Conservation (phyloP, 1,139 yeast species). For the Taphrina wiesneri region DNA sequence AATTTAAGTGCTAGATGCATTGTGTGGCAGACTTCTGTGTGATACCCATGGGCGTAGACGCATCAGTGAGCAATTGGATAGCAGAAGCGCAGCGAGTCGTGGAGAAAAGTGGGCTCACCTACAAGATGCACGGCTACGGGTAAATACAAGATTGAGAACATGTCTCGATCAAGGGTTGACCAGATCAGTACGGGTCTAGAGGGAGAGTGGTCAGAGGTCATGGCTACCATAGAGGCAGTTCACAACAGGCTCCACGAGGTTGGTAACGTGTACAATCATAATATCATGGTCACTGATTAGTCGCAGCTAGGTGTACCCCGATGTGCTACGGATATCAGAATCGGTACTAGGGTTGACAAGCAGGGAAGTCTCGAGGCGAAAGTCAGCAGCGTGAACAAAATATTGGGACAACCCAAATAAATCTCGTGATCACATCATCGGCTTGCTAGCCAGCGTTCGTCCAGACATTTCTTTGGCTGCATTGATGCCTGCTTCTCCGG, state of each 20-base stretch:
- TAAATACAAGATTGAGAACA: neutral
- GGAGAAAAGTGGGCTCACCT: slow-evolving; percentile 20
- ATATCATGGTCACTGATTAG: neutral
- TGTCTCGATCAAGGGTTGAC: neutral
- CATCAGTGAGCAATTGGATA: slow-evolving; percentile 18
- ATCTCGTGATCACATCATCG: neutral
- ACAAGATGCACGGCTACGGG: slow-evolving; percentile 26
- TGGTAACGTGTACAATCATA: neutral
- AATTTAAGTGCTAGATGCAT: no score
- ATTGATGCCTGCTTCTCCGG: slow-evolving; percentile 23
- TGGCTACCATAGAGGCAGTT: slow-evolving; percentile 28
- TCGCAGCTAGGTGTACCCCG: slow-evolving; percentile 30
- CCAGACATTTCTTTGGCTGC: slow-evolving; percentile 19
- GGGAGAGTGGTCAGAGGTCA: slow-evolving; percentile 29
- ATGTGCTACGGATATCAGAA: slow-evolving; percentile 33
- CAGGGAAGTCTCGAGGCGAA: slow-evolving; percentile 28
- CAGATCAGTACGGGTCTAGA: slow-evolving; percentile 22
- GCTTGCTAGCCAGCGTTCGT: neutral
- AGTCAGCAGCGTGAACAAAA: slow-evolving; percentile 14
- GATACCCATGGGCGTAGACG: slow-evolving; percentile 22
- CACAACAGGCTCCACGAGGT: slow-evolving; percentile 25
- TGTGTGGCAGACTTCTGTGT: slow-evolving; percentile 33
- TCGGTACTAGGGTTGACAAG: slow-evolving; percentile 33
- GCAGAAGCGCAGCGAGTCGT: slow-evolving; percentile 30
- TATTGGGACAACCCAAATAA: slow-evolving; percentile 3